phyloP scores from a whole-genome alignment of 139 green algal genomes.

The Coccomyxa sp. region DNA sequence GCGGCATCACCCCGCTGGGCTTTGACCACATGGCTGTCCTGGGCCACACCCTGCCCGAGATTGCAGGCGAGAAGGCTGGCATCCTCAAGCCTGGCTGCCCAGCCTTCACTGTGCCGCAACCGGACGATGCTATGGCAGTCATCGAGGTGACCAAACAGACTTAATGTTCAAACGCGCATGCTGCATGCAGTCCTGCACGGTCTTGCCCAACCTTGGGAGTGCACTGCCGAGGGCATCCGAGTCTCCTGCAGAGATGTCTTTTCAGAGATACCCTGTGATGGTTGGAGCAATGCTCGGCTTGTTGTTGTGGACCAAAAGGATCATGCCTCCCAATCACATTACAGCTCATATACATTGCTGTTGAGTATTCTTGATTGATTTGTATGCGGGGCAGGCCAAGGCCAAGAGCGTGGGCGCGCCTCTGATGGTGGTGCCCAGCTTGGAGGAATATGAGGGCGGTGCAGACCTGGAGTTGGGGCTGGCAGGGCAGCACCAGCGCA shows the following conservation, averaged over 20 bases:
- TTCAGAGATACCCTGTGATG: too few species aligned
- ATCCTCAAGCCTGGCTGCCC: slow-evolving; percentile 77
- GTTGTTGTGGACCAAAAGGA: background rate
- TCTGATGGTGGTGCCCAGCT: slow-evolving; percentile 21
- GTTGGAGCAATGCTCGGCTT: too few species aligned
- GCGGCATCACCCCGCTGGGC: slow-evolving; percentile 82
- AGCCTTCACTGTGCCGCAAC: slow-evolving; percentile 76
- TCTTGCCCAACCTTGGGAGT: background rate
- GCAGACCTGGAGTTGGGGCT: slow-evolving; percentile 51
- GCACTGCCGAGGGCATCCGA: background rate
- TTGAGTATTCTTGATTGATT: too few species aligned
- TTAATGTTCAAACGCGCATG: background rate
- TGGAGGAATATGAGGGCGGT: slow-evolving; percentile 31
- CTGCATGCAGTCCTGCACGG: background rate
- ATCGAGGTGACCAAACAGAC: slow-evolving; percentile 31
- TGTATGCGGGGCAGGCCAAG: slow-evolving; percentile 25
- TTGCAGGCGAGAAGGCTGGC: slow-evolving; percentile 93
- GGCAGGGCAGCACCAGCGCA: slow-evolving; percentile 73
- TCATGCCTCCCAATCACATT: background rate
- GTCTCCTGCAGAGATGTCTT: too few species aligned
- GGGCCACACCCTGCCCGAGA: slow-evolving; percentile 81
- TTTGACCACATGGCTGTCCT: slow-evolving; percentile 91
- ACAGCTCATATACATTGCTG: background rate
- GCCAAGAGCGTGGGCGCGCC: slow-evolving; percentile 31
- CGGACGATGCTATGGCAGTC: slow-evolving; percentile 64